Evolutionary conservation across 169 alveolate species (phyloP).

Genomic region (Cryptosporidium bovis): DNA sequence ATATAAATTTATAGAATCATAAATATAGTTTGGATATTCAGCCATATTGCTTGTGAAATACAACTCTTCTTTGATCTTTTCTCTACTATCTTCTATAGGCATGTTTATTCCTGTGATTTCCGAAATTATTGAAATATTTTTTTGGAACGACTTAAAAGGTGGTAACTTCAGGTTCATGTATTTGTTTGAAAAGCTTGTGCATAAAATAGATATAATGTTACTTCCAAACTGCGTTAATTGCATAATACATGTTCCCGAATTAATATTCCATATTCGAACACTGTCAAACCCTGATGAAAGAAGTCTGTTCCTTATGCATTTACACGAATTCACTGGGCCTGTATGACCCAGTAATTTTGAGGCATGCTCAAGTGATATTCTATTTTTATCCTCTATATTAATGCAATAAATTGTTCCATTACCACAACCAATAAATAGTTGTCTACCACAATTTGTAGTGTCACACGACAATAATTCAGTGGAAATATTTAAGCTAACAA

Average conservation of each 20-base stretch:
- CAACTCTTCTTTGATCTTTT: constrained; percentile 9
- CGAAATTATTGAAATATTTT: neutral
- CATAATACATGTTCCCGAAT: constrained; percentile 24
- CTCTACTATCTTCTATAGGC: constrained; percentile 5
- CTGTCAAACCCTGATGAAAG: constrained; percentile 66
- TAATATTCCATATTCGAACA: constrained; percentile 51
- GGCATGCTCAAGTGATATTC: neutral
- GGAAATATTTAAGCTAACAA: constrained; percentile 25
- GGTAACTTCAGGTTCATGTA: constrained; percentile 1
- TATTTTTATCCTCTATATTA: neutral
- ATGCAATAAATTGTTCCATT: constrained; percentile 42
- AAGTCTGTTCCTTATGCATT: neutral
- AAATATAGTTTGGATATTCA: neutral
- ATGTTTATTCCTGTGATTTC: constrained; percentile 12
- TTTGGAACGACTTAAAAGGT: constrained; percentile 58
- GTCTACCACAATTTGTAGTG: constrained; percentile 27
- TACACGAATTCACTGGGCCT: constrained; percentile 43
- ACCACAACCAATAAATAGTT: constrained; percentile 27
- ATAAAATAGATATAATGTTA: constrained; percentile 31
- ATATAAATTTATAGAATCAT: constrained; percentile 1
- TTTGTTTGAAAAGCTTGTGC: neutral
- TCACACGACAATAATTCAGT: constrained; percentile 21
- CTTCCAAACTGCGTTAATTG: constrained; percentile 63
- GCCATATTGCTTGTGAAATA: neutral
- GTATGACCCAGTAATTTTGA: constrained; percentile 37